Percentiles rank a stretch among this genome's conserved stretches.
Evolutionary conservation across 1,139 yeast genomes (phyloP).

Genomic region (Lodderomyces oxycetoniae): DNA sequence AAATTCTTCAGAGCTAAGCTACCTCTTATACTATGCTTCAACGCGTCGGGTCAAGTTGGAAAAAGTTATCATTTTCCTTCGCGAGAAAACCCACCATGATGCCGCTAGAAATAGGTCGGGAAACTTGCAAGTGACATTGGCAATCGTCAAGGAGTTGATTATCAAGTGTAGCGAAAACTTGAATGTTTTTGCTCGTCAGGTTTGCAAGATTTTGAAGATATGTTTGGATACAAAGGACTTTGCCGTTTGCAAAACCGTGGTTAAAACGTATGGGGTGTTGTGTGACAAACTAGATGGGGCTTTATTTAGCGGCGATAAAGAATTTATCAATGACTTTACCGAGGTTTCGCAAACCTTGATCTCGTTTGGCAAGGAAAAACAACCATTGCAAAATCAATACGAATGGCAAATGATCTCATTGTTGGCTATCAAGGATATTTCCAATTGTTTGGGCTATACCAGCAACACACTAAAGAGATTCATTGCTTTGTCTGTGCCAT

Average conservation of each 20-base stretch:
- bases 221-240: slow-evolving; percentile 52
- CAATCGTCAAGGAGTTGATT: slow-evolving; percentile 64
- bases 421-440: slow-evolving; percentile 40
- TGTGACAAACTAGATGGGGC: slow-evolving; percentile 64
- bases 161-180: slow-evolving; percentile 76
- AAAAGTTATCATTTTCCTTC: slow-evolving; percentile 72
- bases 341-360: slow-evolving; percentile 37
- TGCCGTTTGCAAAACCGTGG: slow-evolving; percentile 49
- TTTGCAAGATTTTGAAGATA: slow-evolving; percentile 44
- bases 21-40: slow-evolving; percentile 85
- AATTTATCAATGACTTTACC: slow-evolving; percentile 50
- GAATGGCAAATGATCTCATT: slow-evolving; percentile 51
- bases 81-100: slow-evolving; percentile 61
- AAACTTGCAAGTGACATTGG: slow-evolving; percentile 76
- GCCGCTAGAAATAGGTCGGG: slow-evolving; percentile 57
- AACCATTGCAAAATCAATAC: slow-evolving; percentile 29
- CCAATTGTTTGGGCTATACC: slow-evolving; percentile 41
- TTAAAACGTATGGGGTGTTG: slow-evolving; percentile 51
- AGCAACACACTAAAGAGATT: slow-evolving; percentile 35
- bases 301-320: slow-evolving; percentile 67
- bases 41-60: slow-evolving; percentile 84
- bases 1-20: slow-evolving; percentile 85
- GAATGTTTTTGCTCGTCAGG: slow-evolving; percentile 70
- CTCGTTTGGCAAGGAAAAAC: slow-evolving; percentile 18
- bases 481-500: slow-evolving; percentile 37